Base-by-base conservation (phyloP, 495 filamentous ascomycete species). In the Patellaria atrata region DNA sequence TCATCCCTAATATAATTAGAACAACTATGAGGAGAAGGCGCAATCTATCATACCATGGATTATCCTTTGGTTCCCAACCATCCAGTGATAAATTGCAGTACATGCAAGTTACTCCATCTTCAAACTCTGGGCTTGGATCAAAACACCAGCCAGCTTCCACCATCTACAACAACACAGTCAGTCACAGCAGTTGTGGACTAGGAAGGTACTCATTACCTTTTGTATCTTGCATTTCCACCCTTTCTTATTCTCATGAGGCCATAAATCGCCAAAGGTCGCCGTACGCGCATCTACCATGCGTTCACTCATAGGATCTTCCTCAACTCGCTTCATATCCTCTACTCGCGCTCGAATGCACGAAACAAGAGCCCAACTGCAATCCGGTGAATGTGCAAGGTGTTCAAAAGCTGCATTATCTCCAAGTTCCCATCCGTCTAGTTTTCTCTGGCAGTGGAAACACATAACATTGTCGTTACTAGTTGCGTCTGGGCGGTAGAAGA, bases 131-230 rank as follows among this genome's bases (percentile, higher is more conserved):
- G 1, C 66, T 81, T 0, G 89, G 89, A 22, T 82, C 84, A 56
- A 86, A 94, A 52, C 79, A 82, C 83, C 86, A 97, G 11, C 89
- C 89, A 5, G 80, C 81, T 36, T 83, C 78, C 25, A 80, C 79
- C 68, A 94, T 81, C 85, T 94, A 44, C 43, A 41, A 27, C 16
- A 24, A 6, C 25, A 9, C 32, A 37, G 27, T 52, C 43, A 30
- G 43, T 35, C 20, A 41, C 41, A 20, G 47, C 19, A 27, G 11
- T 21, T 1, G 13, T 3, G 20, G 7, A 25, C n/a, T 5, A 19
- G 5, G 18, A 6, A n/a, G 4, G 19, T n/a, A 17, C 17, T 24
- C n/a, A 8, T 33, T 66, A 85, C 84, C 75, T 84, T 85, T 38
- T 83, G 71, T 1, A 75, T 75, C 53, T 91, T 84, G 56, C 84